Evolutionary conservation across 73 alveolate species (phyloP), one percentile per base, ranked within the genome.

Genomic region (Tetrahymena thermophila): DNA sequence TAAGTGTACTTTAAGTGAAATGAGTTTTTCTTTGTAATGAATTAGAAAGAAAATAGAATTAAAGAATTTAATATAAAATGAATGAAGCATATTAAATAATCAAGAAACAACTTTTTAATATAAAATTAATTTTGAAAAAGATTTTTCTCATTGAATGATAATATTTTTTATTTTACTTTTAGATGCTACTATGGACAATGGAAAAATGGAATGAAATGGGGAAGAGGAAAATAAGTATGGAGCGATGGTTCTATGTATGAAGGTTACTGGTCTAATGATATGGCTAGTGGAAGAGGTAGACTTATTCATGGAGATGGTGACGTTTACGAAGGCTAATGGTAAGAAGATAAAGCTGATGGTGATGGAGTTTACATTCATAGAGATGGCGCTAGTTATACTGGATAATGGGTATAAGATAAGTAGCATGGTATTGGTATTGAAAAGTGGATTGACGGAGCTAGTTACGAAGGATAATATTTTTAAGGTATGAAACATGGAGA

Each of bases 201-300:
- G 97, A 95, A 85, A n/a, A 95, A 89, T 43, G 94, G 95, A 14
- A 28, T 85, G 94, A 85, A 96, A 35, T 98, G 97, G 96, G 99
- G 99, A 14, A 57, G 98, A 58, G 99, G 99, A n/a, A 97, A 95
- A 16, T 94, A 96, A 96, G 35, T 96, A 25, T 97, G 98, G 97
- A 95, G 93, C 55, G 97, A 96, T 94, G 97, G 97, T 1, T 94
- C 96, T 43, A 57, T 84, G 94, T 96, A 94, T 94, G 96, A 96
- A 83, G 98, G 98, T 4, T 94, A 85, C 43, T 96, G 97, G 97
- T 58, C 35, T 9, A 94, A 96, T 50, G 94, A 96, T 94, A 34
- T 84, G 58, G 97, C 97, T 42, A 85, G 85, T 34, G 97, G 97
- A 21, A 96, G 93, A 94, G 98, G 98, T 15, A 96, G 96, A 94